These are phyloP conservation scores for Cyphellophora attinorum DNA, from an alignment of 2,329 filamentous ascomycete genomes.

Conservation along the genomic window DNA sequence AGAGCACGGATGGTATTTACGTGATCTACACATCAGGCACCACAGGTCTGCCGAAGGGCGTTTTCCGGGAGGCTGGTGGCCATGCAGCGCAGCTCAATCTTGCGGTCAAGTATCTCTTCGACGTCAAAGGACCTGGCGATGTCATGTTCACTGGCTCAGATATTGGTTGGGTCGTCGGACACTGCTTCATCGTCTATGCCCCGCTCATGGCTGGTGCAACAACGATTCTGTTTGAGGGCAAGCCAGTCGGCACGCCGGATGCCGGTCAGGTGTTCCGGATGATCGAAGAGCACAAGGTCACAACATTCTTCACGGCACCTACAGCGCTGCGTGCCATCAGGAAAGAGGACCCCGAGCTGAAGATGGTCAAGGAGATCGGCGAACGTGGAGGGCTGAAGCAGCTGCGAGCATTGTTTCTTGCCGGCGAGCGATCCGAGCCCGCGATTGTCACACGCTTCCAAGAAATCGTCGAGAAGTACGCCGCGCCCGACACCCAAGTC, in stretches of 20 bases:
- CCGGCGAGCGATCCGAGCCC: conserved; percentile 82
- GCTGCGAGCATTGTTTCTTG: conserved; percentile 69
- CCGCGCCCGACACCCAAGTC: conserved; percentile 51
- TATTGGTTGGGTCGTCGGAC: conserved; percentile 81
- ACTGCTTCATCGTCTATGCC: conserved; percentile 81
- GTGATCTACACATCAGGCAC: conserved; percentile 84
- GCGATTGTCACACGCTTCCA: conserved; percentile 77
- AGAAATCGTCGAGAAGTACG: conserved; percentile 57
- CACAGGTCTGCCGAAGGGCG: conserved; percentile 73
- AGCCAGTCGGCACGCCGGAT: conserved; percentile 80
- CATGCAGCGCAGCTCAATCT: conserved; percentile 79
- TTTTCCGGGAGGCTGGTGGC: conserved; percentile 71
- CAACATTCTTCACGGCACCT: conserved; percentile 74
- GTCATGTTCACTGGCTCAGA: conserved; percentile 74
- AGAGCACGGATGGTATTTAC: conserved; percentile 71
- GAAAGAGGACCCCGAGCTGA: conserved; percentile 71
- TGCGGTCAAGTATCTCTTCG: conserved; percentile 74
- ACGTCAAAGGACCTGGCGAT: conserved; percentile 72
- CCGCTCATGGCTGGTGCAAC: conserved; percentile 77
- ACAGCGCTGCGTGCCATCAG: conserved; percentile 80
- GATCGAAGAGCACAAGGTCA: conserved; percentile 72
- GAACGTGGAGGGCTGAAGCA: conserved; percentile 59
- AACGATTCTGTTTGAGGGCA: conserved; percentile 87
- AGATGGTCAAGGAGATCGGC: conserved; percentile 54
- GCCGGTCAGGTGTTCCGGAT: conserved; percentile 84